Evolutionary conservation across 139 green algal species (phyloP).

Genomic region (Gonium pectorale): DNA sequence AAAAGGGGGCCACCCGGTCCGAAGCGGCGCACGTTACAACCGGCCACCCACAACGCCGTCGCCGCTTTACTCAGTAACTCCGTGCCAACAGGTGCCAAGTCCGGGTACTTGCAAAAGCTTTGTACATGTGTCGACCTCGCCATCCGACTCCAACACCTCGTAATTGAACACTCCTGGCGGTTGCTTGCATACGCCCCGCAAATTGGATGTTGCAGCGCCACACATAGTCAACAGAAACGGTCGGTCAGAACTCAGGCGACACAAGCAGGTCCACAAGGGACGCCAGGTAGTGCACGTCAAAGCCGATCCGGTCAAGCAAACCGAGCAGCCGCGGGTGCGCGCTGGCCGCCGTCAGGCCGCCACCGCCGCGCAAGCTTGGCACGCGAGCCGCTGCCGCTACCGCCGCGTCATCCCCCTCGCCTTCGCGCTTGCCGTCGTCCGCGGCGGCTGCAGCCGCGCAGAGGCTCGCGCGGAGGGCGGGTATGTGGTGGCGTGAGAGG

Average conservation of each 20-base stretch:
- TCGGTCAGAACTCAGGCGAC: neutral
- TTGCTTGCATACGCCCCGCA: too few species aligned
- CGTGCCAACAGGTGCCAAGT: neutral
- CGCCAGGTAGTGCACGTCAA: constrained; percentile 46
- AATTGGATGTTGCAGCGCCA: too few species aligned
- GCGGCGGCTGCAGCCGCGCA: neutral
- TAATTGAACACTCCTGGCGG: too few species aligned
- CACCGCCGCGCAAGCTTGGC: neutral
- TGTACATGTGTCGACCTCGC: neutral
- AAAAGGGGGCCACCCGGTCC: too few species aligned
- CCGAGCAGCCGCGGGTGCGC: neutral
- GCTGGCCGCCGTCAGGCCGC: neutral
- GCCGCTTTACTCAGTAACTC: neutral
- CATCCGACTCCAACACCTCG: neutral
- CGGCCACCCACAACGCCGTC: too few species aligned
- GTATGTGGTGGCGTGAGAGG: constrained; percentile 34
- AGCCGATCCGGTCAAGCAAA: constrained; percentile 8
- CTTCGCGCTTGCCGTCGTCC: too few species aligned
- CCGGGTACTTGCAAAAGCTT: neutral
- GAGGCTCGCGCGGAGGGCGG: constrained; percentile 12
- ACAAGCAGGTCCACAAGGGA: constrained; percentile 42
- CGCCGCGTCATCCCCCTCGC: too few species aligned
- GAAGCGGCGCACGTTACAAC: too few species aligned
- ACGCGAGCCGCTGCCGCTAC: neutral
- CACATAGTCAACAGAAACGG: neutral